phyloP scores from a whole-genome alignment of 1,139 yeast species.

The Hansenula sp. region DNA sequence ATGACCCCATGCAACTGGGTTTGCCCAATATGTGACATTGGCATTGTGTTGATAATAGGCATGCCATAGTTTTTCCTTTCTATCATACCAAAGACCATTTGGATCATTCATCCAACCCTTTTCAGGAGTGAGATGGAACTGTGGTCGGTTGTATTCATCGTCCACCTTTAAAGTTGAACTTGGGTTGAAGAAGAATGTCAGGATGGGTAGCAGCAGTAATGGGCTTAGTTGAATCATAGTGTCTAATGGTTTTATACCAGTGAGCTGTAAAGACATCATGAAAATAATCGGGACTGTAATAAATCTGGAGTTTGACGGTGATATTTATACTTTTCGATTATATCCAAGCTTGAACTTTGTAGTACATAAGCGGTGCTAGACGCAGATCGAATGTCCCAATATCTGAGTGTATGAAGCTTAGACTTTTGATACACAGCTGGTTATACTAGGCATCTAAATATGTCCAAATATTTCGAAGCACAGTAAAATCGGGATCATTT shows the following conservation, averaged over 20 bases:
- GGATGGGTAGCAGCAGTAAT: background rate
- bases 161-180: background rate
- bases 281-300: background rate
- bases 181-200: background rate
- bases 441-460: too few relatives aligned
- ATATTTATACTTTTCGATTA: background rate
- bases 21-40: slow-evolving; percentile 25
- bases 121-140: slow-evolving; percentile 22
- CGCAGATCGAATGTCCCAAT: too few relatives aligned
- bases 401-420: too few relatives aligned
- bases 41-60: slow-evolving; percentile 34
- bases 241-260: background rate
- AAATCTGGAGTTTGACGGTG: background rate
- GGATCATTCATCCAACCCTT: slow-evolving; percentile 28
- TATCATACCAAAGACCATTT: slow-evolving; percentile 25
- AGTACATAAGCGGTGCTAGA: too few relatives aligned
- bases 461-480: too few relatives aligned
- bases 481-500: too few relatives aligned
- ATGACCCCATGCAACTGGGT: slow-evolving; percentile 34
- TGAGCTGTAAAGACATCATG: background rate
- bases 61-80: slow-evolving; percentile 24
- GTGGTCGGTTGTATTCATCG: slow-evolving; percentile 14
- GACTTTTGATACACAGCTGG: too few relatives aligned
- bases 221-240: background rate
- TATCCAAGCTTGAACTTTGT: too few relatives aligned